These are phyloP conservation scores for Fusarium domesticum DNA, from an alignment of 2,329 filamentous ascomycete species.

Conservation along the genomic window DNA sequence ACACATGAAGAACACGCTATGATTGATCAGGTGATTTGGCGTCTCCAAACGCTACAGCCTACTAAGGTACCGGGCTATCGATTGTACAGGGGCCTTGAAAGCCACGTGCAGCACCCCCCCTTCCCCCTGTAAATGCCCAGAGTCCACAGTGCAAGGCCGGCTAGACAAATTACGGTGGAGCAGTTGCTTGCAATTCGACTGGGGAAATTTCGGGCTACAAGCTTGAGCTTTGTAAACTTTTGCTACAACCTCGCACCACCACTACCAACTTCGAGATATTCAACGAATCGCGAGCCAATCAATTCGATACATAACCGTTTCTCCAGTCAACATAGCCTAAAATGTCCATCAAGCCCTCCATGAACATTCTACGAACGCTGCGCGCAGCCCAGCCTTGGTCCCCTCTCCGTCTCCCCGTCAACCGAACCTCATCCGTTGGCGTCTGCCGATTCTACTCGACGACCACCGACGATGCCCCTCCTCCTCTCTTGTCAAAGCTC, in stretches of 20 bases:
- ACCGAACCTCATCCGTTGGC: conserved; percentile 6
- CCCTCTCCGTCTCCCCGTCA: conserved; percentile 13
- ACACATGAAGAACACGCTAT: conserved; percentile 20
- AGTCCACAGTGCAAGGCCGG: conserved; percentile 14
- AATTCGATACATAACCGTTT: background rate
- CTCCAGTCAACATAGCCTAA: background rate
- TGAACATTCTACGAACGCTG: conserved; percentile 24
- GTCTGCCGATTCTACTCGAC: conserved; percentile 34
- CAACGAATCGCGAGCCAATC: background rate
- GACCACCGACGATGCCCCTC: conserved; percentile 36
- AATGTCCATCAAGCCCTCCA: conserved; percentile 27
- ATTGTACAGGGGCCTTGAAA: no score
- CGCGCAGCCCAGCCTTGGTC: conserved; percentile 19
- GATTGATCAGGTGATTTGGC: conserved; percentile 31
- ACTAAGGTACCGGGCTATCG: no score
- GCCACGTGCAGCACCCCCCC: no score
- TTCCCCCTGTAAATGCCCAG: conserved; percentile 4
- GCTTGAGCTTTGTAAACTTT: conserved; percentile 16
- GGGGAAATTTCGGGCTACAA: conserved; percentile 27
- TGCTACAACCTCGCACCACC: conserved; percentile 6
- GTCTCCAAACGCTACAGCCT: conserved; percentile 11
- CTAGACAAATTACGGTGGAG: conserved; percentile 15
- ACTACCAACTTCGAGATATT: background rate
- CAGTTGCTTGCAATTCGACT: conserved; percentile 20
- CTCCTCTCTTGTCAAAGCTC: conserved; percentile 51